Evolutionary conservation across 2,329 filamentous ascomycete genomes (phyloP).

Genomic region (Diplodia sapinea): DNA sequence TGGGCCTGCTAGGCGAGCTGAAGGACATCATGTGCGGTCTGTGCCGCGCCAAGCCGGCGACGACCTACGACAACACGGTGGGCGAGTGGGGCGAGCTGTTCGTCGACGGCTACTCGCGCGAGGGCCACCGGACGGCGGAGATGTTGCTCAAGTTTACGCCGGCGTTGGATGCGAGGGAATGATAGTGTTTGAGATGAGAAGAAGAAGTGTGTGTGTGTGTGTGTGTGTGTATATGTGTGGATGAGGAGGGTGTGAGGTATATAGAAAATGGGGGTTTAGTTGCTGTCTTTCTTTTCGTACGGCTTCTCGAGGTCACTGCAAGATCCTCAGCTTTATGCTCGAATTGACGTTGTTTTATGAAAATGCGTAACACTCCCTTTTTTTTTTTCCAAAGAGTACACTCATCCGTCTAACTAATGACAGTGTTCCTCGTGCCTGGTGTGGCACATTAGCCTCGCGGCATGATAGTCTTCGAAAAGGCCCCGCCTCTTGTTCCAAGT

Average conservation of each 20-base stretch:
- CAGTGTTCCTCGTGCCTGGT: background rate
- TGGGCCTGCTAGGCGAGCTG: slow-evolving; percentile 42
- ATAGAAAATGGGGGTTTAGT: no score
- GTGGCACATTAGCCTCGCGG: background rate
- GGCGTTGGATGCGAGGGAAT: slow-evolving; percentile 29
- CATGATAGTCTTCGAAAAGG: background rate
- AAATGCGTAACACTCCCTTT: background rate
- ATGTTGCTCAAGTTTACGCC: slow-evolving; percentile 36
- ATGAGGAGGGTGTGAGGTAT: no score
- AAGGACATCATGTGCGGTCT: slow-evolving; percentile 50
- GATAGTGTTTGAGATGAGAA: no score
- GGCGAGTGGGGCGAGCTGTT: slow-evolving; percentile 46
- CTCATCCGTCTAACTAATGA: background rate
- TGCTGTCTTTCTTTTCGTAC: no score
- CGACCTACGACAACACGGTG: slow-evolving; percentile 48
- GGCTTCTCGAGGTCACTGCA: no score
- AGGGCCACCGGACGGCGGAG: slow-evolving; percentile 38
- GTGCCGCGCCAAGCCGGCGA: slow-evolving; percentile 49
- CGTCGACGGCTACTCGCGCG: slow-evolving; percentile 40
- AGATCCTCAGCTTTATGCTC: no score
- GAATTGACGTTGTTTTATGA: no score
- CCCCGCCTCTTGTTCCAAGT: background rate
- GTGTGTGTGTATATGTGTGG: no score
- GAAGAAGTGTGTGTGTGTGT: no score
- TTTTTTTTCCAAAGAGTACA: background rate